Evolutionary conservation across 768 basidiomycete genomes (phyloP).

Genomic region (Trametes sanguinea): DNA sequence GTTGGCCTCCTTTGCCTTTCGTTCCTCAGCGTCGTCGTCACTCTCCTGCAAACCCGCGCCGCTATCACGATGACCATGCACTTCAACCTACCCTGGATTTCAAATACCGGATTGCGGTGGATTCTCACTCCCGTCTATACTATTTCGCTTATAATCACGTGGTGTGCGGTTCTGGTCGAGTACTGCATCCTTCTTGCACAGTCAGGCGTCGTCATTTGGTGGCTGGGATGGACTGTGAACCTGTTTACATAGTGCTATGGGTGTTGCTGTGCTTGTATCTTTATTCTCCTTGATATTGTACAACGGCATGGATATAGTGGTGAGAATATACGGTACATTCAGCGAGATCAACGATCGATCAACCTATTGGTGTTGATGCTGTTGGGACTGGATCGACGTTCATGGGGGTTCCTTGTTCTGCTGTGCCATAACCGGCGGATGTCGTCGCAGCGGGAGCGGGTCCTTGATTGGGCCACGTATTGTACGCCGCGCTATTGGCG

Average conservation of each 20-base stretch:
- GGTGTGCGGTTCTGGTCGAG: conserved; percentile 66
- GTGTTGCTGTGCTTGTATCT: conserved; percentile 15
- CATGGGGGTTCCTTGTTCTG: not conserved
- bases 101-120: conserved; percentile 64
- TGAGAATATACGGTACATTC: not conserved
- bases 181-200: conserved; percentile 57
- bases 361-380: not conserved
- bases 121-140: conserved; percentile 62
- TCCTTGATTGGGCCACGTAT: not conserved
- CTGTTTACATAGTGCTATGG: conserved; percentile 41
- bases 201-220: conserved; percentile 65
- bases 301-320: not conserved
- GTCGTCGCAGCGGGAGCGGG: not conserved
- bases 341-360: not conserved
- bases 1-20: conserved; percentile 57
- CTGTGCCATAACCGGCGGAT: not conserved
- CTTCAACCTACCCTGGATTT: conserved; percentile 58
- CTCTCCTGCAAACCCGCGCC: conserved; percentile 57
- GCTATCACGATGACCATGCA: conserved; percentile 56
- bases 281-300: conserved; percentile 17
- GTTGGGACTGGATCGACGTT: not conserved
- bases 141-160: conserved; percentile 64
- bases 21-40: conserved; percentile 47
- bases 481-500: too few species aligned
- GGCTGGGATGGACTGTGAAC: conserved; percentile 71